These are phyloP conservation scores for Phytophthora sp. DNA, from an alignment of 352 stramenopile species.

Conservation along the genomic window DNA sequence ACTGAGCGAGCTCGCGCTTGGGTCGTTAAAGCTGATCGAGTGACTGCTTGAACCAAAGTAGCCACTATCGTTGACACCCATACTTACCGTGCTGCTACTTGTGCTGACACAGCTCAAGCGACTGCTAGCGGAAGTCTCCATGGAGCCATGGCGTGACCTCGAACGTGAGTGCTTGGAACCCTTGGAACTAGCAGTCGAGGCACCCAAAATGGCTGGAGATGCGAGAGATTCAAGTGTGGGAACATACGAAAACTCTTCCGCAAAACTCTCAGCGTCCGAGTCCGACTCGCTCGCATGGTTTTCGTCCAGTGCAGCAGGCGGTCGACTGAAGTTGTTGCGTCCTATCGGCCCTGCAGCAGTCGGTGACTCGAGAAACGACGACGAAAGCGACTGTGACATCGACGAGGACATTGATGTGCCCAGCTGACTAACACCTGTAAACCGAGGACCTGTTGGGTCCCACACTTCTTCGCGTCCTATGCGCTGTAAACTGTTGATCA, in stretches of 20 bases:
- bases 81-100: slow-evolving; percentile 38
- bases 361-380: slow-evolving; percentile 54
- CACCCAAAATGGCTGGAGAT: slow-evolving; percentile 40
- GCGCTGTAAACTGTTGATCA: slow-evolving; percentile 83
- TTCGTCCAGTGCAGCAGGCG: slow-evolving; percentile 46
- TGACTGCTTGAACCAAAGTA: slow-evolving; percentile 23
- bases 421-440: slow-evolving; percentile 64
- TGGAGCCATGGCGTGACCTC: slow-evolving; percentile 35
- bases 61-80: slow-evolving; percentile 39
- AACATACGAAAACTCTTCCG: slow-evolving; percentile 54
- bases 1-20: slow-evolving; percentile 26
- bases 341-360: slow-evolving; percentile 40
- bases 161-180: slow-evolving; percentile 28
- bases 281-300: slow-evolving; percentile 53
- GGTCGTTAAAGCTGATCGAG: slow-evolving; percentile 17
- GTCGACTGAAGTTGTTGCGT: slow-evolving; percentile 35
- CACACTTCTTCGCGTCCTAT: slow-evolving; percentile 82
- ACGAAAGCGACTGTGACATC: slow-evolving; percentile 50
- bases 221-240: slow-evolving; percentile 46
- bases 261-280: slow-evolving; percentile 46
- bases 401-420: slow-evolving; percentile 54
- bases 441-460: slow-evolving; percentile 62
- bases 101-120: slow-evolving; percentile 33
- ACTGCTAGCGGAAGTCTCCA: slow-evolving; percentile 35
- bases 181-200: slow-evolving; percentile 25